A percentile compares a stretch with the other conserved stretches of the same genome.
phyloP scores from a whole-genome alignment of 148 eudicot species.

The Silene conica region DNA sequence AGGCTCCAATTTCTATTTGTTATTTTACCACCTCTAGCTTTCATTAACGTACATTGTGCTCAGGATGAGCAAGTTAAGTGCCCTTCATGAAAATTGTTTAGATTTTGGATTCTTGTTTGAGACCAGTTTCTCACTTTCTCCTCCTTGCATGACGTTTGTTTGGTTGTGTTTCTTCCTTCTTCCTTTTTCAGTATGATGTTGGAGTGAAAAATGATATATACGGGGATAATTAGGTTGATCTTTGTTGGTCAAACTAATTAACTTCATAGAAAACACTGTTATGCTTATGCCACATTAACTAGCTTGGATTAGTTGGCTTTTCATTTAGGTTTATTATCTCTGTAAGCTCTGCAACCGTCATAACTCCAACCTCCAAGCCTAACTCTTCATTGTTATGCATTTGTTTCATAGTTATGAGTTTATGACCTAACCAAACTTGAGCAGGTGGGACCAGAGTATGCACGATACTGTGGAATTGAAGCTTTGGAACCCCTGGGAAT shows the following conservation, averaged over 20 bases:
- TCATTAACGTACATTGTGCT: neutral
- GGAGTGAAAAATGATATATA: neutral
- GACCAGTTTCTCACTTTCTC: neutral
- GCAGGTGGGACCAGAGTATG: conserved; percentile 97
- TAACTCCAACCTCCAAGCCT: neutral
- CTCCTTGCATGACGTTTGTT: neutral
- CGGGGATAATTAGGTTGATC: neutral
- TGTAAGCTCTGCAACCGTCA: neutral
- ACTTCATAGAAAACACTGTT: neutral
- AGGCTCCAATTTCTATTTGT: neutral
- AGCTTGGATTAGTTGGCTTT: neutral
- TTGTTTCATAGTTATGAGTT: neutral
- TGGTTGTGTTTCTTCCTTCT: neutral
- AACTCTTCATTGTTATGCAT: neutral
- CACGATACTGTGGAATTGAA: conserved; percentile 95
- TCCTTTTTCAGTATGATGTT: neutral
- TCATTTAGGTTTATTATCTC: neutral
- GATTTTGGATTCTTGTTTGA: neutral
- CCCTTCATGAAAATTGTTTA: neutral
- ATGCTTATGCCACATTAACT: neutral
- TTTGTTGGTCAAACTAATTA: neutral
- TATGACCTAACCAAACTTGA: conserved; percentile 4
- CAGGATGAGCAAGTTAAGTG: neutral
- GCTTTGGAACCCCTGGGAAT: conserved; percentile 95
- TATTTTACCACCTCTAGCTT: neutral